A percentile compares a stretch with the other conserved stretches of the same genome.
phyloP scores from a whole-genome alignment of 2,329 filamentous ascomycete species.

The Sclerotinia glacialis region DNA sequence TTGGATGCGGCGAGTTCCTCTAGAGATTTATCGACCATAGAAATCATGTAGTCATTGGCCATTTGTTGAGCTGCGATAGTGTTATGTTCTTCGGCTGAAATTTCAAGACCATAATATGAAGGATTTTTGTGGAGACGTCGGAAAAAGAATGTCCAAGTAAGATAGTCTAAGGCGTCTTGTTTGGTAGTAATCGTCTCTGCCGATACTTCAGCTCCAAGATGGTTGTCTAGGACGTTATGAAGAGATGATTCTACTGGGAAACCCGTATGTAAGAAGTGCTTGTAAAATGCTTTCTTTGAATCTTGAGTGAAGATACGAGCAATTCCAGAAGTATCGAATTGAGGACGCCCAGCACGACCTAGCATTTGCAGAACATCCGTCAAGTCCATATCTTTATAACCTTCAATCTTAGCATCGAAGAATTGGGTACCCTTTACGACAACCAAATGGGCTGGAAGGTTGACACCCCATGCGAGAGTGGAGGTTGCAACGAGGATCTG shows the following conservation, averaged over 20 bases:
- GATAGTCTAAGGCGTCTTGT: conserved; percentile 94
- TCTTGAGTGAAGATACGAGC: conserved; percentile 97
- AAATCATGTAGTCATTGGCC: conserved; percentile 92
- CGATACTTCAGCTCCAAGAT: conserved; percentile 90
- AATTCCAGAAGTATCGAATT: conserved; percentile 94
- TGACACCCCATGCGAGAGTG: conserved; percentile 97
- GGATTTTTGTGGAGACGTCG: conserved; percentile 95
- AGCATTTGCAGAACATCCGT: conserved; percentile 98
- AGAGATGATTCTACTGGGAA: conserved; percentile 96
- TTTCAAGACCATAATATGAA: conserved; percentile 94
- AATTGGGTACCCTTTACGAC: conserved; percentile 98
- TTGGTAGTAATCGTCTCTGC: conserved; percentile 90
- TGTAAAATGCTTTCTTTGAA: conserved; percentile 98
- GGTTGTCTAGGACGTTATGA: conserved; percentile 95
- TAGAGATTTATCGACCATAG: conserved; percentile 85
- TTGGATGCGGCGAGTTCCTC: conserved; percentile 77
- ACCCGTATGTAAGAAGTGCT: conserved; percentile 96
- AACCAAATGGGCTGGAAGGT: conserved; percentile 92
- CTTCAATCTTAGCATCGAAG: conserved; percentile 96
- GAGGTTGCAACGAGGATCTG: conserved; percentile 87
- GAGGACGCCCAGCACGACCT: conserved; percentile 88
- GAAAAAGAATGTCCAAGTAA: conserved; percentile 99
- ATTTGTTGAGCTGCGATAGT: conserved; percentile 78
- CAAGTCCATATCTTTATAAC: conserved; percentile 97
- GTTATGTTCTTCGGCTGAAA: conserved; percentile 88